Conservation (phyloP, 495 filamentous ascomycete species). For the Coniosporium apollinis region DNA sequence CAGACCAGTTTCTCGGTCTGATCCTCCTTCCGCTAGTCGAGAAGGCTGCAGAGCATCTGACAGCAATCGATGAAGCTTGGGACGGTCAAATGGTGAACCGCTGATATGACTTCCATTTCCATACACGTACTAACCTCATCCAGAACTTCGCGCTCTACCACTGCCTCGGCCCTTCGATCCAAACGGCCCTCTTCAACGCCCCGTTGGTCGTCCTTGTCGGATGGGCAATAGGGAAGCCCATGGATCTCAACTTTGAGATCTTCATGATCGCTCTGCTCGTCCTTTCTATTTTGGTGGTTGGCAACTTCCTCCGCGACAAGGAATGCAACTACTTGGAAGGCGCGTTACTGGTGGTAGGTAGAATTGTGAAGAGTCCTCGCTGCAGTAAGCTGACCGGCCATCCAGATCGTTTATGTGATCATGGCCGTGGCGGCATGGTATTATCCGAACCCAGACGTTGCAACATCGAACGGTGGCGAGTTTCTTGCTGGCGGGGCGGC, state of each 20-base stretch:
- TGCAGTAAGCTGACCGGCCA: too few species aligned
- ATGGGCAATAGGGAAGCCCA: conserved; percentile 1
- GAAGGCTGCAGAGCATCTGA: conserved; percentile 2
- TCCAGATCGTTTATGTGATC: conserved; percentile 14
- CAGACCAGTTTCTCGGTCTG: conserved; percentile 1
- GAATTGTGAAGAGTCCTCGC: too few species aligned
- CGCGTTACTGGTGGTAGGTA: neutral
- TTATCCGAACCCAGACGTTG: conserved; percentile 14
- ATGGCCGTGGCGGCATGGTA: conserved; percentile 15
- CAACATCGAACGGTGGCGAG: too few species aligned
- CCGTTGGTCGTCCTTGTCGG: conserved; percentile 2
- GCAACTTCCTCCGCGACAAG: conserved; percentile 4
- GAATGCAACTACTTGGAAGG: conserved; percentile 3
- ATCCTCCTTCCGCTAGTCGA: conserved; percentile 2
- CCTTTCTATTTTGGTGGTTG: conserved; percentile 2
- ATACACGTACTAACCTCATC: too few species aligned
- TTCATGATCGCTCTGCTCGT: conserved; percentile 1
- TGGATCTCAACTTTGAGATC: conserved; percentile 3
- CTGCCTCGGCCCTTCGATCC: conserved; percentile 2
- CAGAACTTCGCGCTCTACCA: conserved; percentile 3
- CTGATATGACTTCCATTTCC: too few species aligned
- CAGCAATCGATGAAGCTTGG: conserved; percentile 4
- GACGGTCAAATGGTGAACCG: neutral
- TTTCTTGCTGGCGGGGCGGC: too few species aligned
- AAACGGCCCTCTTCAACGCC: conserved; percentile 3